These are phyloP conservation scores for Candida taoyuanica DNA, from an alignment of 805 yeast species.

Conservation along the genomic window DNA sequence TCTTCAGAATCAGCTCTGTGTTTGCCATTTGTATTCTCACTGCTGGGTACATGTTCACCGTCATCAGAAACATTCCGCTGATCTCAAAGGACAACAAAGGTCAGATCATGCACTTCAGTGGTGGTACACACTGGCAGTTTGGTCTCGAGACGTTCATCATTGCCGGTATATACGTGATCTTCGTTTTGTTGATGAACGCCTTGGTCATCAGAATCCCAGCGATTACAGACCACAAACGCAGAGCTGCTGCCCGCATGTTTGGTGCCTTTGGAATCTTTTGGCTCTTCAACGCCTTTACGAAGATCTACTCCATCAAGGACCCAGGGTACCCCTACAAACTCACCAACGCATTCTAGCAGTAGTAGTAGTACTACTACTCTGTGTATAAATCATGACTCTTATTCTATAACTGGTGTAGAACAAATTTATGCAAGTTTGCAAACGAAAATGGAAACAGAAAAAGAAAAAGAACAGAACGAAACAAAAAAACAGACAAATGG, in stretches of 20 bases:
- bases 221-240: slow-evolving; percentile 12
- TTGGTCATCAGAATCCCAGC: slow-evolving; percentile 37
- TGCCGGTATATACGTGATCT: slow-evolving; percentile 42
- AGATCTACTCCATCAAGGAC: slow-evolving; percentile 17
- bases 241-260: slow-evolving; percentile 8
- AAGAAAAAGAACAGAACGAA: neutral
- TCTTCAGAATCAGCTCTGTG: slow-evolving; percentile 33
- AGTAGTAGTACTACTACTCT: too few relatives aligned
- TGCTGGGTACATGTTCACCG: slow-evolving; percentile 63
- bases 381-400: too few relatives aligned
- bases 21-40: slow-evolving; percentile 40
- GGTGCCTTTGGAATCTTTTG: slow-evolving; percentile 18
- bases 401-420: too few relatives aligned
- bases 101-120: slow-evolving; percentile 52
- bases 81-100: slow-evolving; percentile 48
- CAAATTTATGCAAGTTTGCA: too few relatives aligned
- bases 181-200: slow-evolving; percentile 38
- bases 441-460: too few relatives aligned
- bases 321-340: slow-evolving; percentile 21
- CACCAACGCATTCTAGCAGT: slow-evolving; percentile 7
- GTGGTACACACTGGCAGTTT: slow-evolving; percentile 64
- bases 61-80: slow-evolving; percentile 59
- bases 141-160: slow-evolving; percentile 62
- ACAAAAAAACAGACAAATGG: neutral
- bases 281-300: slow-evolving; percentile 18